Evolutionary conservation across 163 green algal species (phyloP).

Genomic region (Scenedesmus sp.): DNA sequence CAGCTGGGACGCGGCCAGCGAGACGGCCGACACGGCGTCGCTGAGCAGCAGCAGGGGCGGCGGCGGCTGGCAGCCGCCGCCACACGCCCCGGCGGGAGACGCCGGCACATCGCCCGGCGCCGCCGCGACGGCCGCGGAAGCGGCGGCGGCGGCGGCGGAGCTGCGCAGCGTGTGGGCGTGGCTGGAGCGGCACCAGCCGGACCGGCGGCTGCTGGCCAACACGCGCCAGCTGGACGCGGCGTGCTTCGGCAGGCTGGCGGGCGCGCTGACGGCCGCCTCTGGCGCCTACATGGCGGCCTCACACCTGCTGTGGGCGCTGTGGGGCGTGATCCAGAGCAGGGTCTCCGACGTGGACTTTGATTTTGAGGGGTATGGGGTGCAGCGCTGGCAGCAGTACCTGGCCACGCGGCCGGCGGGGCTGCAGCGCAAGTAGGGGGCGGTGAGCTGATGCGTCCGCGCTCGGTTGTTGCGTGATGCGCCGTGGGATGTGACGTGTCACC

Average conservation of each 20-base stretch:
- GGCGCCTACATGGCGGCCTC: slow-evolving; percentile 66
- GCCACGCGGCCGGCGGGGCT: slow-evolving; percentile 2
- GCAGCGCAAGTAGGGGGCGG: background rate
- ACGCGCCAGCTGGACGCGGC: background rate
- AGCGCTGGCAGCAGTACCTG: slow-evolving; percentile 60
- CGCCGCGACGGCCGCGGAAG: background rate
- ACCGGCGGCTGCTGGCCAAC: background rate
- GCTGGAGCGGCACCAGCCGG: slow-evolving; percentile 9
- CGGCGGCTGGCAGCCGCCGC: slow-evolving; percentile 1
- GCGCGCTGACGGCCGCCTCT: slow-evolving; percentile 62
- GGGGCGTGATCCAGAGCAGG: slow-evolving; percentile 77
- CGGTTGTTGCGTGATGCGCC: too few relatives aligned
- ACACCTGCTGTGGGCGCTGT: slow-evolving; percentile 85
- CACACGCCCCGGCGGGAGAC: background rate
- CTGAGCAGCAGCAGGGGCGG: slow-evolving; percentile 5
- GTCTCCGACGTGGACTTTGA: slow-evolving; percentile 75
- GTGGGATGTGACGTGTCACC: too few relatives aligned
- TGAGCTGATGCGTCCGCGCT: background rate
- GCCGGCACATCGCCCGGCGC: background rate
- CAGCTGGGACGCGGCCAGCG: background rate
- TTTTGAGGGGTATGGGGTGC: slow-evolving; percentile 67
- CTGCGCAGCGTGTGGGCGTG: slow-evolving; percentile 29
- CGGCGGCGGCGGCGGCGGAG: background rate
- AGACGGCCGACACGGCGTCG: background rate
- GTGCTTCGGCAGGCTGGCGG: background rate